These are phyloP conservation scores for Phylloporus arenicola DNA, from an alignment of 768 basidiomycete species.

Conservation along the genomic window DNA sequence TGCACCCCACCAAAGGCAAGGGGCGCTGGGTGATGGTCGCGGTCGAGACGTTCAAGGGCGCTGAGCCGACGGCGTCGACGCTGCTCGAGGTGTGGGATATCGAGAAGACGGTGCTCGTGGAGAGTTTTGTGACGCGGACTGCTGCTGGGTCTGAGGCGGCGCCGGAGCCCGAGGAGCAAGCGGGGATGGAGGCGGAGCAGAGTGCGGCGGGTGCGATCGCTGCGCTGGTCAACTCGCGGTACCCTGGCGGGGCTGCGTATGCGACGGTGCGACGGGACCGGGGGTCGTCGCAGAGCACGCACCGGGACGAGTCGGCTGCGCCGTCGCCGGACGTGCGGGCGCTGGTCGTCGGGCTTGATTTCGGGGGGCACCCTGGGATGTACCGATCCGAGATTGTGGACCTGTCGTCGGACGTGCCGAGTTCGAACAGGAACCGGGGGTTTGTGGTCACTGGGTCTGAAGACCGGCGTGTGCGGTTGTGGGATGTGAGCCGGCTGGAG, in stretches of 20 bases:
- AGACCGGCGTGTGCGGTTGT: slow-evolving; percentile 80
- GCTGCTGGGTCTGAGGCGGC: slow-evolving; percentile 42
- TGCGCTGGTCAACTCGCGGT: slow-evolving; percentile 68
- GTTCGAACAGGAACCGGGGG: slow-evolving; percentile 47
- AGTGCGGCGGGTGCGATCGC: slow-evolving; percentile 74
- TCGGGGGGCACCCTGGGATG: slow-evolving; percentile 59
- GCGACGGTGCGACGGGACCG: slow-evolving; percentile 24
- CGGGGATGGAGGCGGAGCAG: slow-evolving; percentile 51
- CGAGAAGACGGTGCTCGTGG: slow-evolving; percentile 72
- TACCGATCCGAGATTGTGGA: slow-evolving; percentile 50
- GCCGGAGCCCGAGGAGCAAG: slow-evolving; percentile 48
- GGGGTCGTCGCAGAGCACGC: slow-evolving; percentile 30
- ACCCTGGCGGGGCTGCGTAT: slow-evolving; percentile 34
- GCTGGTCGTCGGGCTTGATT: slow-evolving; percentile 67
- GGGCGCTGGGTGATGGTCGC: too few relatives aligned
- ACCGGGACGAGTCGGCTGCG: slow-evolving; percentile 33
- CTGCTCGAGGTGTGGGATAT: slow-evolving; percentile 92
- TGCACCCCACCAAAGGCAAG: too few relatives aligned
- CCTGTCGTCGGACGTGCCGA: slow-evolving; percentile 34
- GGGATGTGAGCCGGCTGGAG: slow-evolving; percentile 75
- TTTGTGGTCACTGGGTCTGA: slow-evolving; percentile 88
- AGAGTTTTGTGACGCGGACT: slow-evolving; percentile 64
- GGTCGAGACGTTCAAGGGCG: slow-evolving; percentile 47
- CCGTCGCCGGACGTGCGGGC: slow-evolving; percentile 67
- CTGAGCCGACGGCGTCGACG: slow-evolving; percentile 39